Evolutionary conservation across 1,139 yeast genomes (phyloP).

Genomic region (Yamadazyma songkhlaensis): DNA sequence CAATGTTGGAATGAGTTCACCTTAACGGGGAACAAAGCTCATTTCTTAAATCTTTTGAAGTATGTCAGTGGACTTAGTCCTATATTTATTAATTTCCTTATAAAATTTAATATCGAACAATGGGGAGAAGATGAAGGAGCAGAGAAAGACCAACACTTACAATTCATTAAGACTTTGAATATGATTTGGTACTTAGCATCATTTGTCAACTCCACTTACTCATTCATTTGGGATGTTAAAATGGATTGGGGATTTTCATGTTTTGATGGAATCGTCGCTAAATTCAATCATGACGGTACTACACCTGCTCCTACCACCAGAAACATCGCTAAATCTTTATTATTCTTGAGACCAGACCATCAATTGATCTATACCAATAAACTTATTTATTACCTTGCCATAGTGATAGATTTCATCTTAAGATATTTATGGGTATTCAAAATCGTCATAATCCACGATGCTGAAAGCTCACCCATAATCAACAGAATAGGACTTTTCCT

Average conservation of each 20-base stretch:
- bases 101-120: conserved; percentile 22
- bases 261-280: conserved; percentile 29
- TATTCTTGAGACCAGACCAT: conserved; percentile 20
- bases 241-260: conserved; percentile 86
- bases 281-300: background rate
- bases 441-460: conserved; percentile 30
- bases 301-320: too few species aligned
- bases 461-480: conserved; percentile 16
- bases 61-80: conserved; percentile 71
- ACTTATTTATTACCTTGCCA: conserved; percentile 49
- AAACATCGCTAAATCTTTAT: conserved; percentile 5
- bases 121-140: conserved; percentile 12
- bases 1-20: conserved; percentile 77
- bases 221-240: conserved; percentile 84
- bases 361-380: conserved; percentile 18
- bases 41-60: conserved; percentile 69
- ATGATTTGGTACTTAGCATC: conserved; percentile 53
- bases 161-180: conserved; percentile 13
- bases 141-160: conserved; percentile 11
- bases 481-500: conserved; percentile 27
- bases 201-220: conserved; percentile 66
- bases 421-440: conserved; percentile 78
- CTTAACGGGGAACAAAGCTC: conserved; percentile 48
- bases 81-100: conserved; percentile 44
- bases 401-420: conserved; percentile 56